These are phyloP conservation scores for Laburnicola sp. DNA, from an alignment of 2,329 filamentous ascomycete genomes.

Conservation along the genomic window DNA sequence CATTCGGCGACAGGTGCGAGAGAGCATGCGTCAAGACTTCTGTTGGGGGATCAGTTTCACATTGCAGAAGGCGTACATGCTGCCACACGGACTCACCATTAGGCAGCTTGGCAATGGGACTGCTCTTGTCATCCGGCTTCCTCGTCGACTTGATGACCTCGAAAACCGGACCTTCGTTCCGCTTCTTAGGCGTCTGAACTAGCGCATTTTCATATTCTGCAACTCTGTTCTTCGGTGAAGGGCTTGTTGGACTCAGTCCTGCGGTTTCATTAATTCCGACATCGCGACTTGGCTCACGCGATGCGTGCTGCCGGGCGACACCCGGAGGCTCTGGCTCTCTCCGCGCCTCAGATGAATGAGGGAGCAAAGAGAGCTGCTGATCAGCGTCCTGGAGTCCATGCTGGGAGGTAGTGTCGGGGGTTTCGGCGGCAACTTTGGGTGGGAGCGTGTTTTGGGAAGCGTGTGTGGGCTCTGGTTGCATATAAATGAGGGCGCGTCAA, in stretches of 20 bases:
- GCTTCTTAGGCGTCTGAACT: conserved; percentile 44
- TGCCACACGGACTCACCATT: conserved; percentile 67
- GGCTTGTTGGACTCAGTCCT: conserved; percentile 42
- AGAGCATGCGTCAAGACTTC: conserved; percentile 91
- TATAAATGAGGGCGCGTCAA: conserved; percentile 57
- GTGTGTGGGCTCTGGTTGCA: conserved; percentile 64
- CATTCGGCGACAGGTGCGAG: conserved; percentile 84
- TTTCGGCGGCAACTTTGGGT: conserved; percentile 45
- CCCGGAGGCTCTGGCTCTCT: conserved; percentile 24
- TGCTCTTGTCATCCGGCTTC: conserved; percentile 49
- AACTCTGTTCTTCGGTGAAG: conserved; percentile 56
- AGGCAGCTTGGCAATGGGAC: conserved; percentile 66
- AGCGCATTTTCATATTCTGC: conserved; percentile 59
- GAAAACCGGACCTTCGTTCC: conserved; percentile 52
- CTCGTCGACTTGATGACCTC: conserved; percentile 55
- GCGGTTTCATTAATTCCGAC: conserved; percentile 21
- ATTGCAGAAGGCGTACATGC: conserved; percentile 6
- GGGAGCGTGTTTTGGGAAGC: conserved; percentile 52
- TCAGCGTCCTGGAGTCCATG: conserved; percentile 60
- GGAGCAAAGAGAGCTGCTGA: conserved; percentile 49
- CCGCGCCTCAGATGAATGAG: conserved; percentile 43
- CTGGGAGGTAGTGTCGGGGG: conserved; percentile 52
- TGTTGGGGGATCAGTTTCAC: conserved; percentile 47
- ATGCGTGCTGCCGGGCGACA: conserved; percentile 24
- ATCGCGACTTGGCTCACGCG: conserved; percentile 22